Conservation (phyloP, 2,329 filamentous ascomycete species). For the Fonsecaea monophora region DNA sequence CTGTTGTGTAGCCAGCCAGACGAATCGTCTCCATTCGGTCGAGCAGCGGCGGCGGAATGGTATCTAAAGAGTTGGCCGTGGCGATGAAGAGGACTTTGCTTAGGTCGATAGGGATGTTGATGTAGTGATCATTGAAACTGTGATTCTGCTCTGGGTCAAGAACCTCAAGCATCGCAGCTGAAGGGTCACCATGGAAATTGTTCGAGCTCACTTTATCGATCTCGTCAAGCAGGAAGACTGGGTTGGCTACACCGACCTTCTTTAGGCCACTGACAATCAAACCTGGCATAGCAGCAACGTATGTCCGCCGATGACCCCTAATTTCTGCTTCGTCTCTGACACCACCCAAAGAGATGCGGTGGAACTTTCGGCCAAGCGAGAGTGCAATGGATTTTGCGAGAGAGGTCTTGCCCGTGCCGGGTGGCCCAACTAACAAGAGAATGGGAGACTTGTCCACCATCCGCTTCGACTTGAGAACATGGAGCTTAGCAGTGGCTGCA, state of each 20-base stretch:
- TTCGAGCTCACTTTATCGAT: constrained; percentile 94
- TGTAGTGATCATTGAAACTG: constrained; percentile 92
- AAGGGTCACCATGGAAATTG: constrained; percentile 94
- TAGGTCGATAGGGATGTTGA: constrained; percentile 92
- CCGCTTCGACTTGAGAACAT: constrained; percentile 78
- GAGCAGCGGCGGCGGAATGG: constrained; percentile 89
- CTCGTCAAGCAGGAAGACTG: constrained; percentile 93
- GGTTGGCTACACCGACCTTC: constrained; percentile 94
- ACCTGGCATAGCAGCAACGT: constrained; percentile 98
- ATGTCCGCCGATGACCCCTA: constrained; percentile 89
- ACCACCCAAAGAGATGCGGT: constrained; percentile 93
- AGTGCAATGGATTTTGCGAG: constrained; percentile 91
- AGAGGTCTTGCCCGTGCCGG: constrained; percentile 94
- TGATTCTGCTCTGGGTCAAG: constrained; percentile 97
- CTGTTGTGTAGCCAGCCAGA: constrained; percentile 91
- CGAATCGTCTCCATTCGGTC: constrained; percentile 98
- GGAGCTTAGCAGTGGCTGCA: constrained; percentile 67
- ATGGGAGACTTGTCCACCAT: constrained; percentile 97
- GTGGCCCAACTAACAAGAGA: constrained; percentile 87
- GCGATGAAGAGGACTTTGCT: constrained; percentile 98
- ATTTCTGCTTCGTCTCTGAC: constrained; percentile 98
- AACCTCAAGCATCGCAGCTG: constrained; percentile 96
- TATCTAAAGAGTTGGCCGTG: constrained; percentile 92
- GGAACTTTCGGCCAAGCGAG: constrained; percentile 91
- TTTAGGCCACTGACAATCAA: constrained; percentile 91